Percentiles rank a stretch among this genome's conserved stretches.
Conservation (phyloP, 202 grass and related monocot species). For the Digitaria exilis region DNA sequence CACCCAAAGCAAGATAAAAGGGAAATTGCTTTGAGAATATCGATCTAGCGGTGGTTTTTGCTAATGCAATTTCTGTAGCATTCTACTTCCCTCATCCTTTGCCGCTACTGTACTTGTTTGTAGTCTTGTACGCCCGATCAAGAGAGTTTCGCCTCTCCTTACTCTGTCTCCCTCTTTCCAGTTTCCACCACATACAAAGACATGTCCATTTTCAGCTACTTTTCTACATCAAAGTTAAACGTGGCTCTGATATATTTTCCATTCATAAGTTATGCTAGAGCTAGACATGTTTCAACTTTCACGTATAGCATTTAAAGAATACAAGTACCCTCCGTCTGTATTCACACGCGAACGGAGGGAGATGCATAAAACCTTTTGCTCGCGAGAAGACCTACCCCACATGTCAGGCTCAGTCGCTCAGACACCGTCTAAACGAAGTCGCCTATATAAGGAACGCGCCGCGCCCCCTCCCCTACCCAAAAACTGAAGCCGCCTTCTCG, state of each 20-base stretch:
- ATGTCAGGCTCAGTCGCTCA: constrained; percentile 3
- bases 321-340: no score
- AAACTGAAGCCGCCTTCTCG: neutral
- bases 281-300: neutral
- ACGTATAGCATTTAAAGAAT: no score
- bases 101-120: no score
- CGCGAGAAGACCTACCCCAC: neutral
- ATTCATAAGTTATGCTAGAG: neutral
- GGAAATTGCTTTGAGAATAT: neutral
- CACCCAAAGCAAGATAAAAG: neutral
- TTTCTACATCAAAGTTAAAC: neutral
- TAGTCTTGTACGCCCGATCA: no score
- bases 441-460: constrained; percentile 17
- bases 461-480: neutral
- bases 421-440: neutral
- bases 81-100: neutral
- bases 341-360: no score
- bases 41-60: neutral
- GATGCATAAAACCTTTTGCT: neutral
- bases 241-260: no score
- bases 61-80: neutral
- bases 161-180: neutral
- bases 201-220: no score
- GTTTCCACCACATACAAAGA: neutral
- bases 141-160: neutral